These are phyloP conservation scores for Parastagonospora nodorum DNA, from an alignment of 2,329 filamentous ascomycete genomes.

Conservation along the genomic window DNA sequence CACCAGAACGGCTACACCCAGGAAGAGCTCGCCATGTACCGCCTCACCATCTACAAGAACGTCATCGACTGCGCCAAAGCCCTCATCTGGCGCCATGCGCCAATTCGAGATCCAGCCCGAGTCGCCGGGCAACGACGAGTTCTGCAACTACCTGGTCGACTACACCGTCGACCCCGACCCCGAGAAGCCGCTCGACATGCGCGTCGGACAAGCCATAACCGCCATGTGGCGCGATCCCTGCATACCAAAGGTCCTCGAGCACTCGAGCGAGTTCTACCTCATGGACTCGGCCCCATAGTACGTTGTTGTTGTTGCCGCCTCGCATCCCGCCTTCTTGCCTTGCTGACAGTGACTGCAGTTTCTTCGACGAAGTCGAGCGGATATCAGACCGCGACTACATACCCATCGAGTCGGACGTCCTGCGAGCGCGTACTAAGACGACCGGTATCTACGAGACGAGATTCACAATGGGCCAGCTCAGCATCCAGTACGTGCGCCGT, in stretches of 20 bases:
- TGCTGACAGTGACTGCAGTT: slow-evolving; percentile 61
- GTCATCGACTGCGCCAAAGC: slow-evolving; percentile 95
- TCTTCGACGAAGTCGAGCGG: slow-evolving; percentile 89
- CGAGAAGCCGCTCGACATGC: slow-evolving; percentile 78
- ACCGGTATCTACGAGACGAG: slow-evolving; percentile 99
- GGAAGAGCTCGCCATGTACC: slow-evolving; percentile 92
- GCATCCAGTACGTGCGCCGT: slow-evolving; percentile 82
- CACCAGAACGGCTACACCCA: slow-evolving; percentile 96
- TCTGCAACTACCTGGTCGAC: slow-evolving; percentile 79
- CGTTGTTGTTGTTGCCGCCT: slow-evolving; percentile 49
- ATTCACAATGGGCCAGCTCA: slow-evolving; percentile 97
- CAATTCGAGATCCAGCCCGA: slow-evolving; percentile 86
- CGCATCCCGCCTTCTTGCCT: neutral
- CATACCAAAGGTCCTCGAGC: slow-evolving; percentile 82
- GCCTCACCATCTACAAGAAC: slow-evolving; percentile 97
- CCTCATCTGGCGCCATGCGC: slow-evolving; percentile 85
- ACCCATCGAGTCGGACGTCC: slow-evolving; percentile 90
- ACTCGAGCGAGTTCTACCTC: slow-evolving; percentile 96
- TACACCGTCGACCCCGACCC: slow-evolving; percentile 92
- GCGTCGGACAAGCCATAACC: slow-evolving; percentile 81
- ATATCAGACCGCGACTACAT: slow-evolving; percentile 87
- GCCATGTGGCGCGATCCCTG: slow-evolving; percentile 90
- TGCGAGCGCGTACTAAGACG: slow-evolving; percentile 95
- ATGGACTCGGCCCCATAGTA: slow-evolving; percentile 99
- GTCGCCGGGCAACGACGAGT: slow-evolving; percentile 71